phyloP scores from a whole-genome alignment of 202 grass and related monocot species.

The Zoysia matrella region DNA sequence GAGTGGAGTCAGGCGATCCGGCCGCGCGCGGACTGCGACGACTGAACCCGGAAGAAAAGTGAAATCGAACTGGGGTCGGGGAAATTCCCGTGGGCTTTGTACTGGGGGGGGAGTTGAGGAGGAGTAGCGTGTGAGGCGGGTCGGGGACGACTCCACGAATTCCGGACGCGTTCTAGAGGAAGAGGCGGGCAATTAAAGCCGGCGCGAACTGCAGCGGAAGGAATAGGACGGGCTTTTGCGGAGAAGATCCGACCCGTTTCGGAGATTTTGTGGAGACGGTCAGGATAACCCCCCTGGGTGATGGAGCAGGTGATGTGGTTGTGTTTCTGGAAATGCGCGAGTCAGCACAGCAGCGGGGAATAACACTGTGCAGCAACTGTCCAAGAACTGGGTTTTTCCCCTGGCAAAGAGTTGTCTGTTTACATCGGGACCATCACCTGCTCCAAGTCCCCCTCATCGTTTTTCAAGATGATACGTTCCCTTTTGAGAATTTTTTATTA shows the following conservation, averaged over 20 bases:
- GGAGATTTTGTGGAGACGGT: slow-evolving; percentile 3
- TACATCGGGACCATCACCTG: no score
- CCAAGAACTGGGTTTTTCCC: slow-evolving; percentile 17
- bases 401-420: slow-evolving; percentile 17
- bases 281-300: background rate
- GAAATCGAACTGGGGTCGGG: slow-evolving; percentile 21
- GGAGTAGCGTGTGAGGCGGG: slow-evolving; percentile 43
- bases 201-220: background rate
- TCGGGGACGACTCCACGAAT: slow-evolving; percentile 40
- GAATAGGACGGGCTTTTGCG: no score
- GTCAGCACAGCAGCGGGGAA: background rate
- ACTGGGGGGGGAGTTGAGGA: background rate
- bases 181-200: slow-evolving; percentile 12
- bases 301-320: slow-evolving; percentile 41
- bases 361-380: slow-evolving; percentile 25
- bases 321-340: slow-evolving; percentile 35
- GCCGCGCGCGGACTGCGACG: background rate
- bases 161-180: slow-evolving; percentile 53
- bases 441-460: no score
- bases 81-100: slow-evolving; percentile 32
- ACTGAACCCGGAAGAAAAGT: background rate
- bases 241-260: background rate
- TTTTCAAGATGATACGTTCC: no score
- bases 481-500: no score
- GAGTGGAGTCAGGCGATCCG: no score